Base-by-base conservation (phyloP, 1,284 basidiomycete genomes). In the Pulchroboletus neoregius region DNA sequence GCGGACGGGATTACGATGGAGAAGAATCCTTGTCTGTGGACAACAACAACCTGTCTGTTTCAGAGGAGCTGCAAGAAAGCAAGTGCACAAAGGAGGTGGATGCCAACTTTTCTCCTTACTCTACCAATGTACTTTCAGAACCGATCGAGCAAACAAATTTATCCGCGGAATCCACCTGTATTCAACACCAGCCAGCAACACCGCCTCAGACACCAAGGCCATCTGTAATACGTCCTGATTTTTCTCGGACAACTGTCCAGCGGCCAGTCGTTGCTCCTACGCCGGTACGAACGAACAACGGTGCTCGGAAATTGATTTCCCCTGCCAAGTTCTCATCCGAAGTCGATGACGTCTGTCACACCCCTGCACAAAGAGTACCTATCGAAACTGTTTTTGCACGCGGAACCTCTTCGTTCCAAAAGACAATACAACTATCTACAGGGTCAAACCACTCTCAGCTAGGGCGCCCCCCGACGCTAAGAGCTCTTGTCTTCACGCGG, bases 361-460 rank as follows among this genome's bases (percentile, higher is more conserved):
- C 81, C 4, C 83, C 83, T 33, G 82, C 83, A 5, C 75, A 77
- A 39, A 73, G 83, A 49, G 72, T 86, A 39, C 74, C 75, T 8
- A 72, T 84, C 5, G 64, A 72, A 26, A 66, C 78, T 50, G 75
- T 74, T 2, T 62, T 79, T 50, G 63, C 68, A 9, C 69, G 73
- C 33, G 77, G 77, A 5, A 72, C 71, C 44, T 58, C 75, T 20
- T 80, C 79, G 4, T 68, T 75, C 1, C 67, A 72, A 51, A 80
- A 74, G 55, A 62, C 65, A 10, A 56, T 59, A 26, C 68, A 68
- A 44, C 44, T 49, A 43, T 37, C 53, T 55, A 32, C 42, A 23
- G 46, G 39, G 18, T 22, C 43, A 20, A 56, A 49, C 1, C 48
- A 45, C 15, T 45, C 43, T 41, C 49, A 48, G 6, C 18, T 37